Evolutionary conservation across 768 basidiomycete species (phyloP), one percentile per base, ranked within the genome.

Genomic region (Lyophyllum atratum): DNA sequence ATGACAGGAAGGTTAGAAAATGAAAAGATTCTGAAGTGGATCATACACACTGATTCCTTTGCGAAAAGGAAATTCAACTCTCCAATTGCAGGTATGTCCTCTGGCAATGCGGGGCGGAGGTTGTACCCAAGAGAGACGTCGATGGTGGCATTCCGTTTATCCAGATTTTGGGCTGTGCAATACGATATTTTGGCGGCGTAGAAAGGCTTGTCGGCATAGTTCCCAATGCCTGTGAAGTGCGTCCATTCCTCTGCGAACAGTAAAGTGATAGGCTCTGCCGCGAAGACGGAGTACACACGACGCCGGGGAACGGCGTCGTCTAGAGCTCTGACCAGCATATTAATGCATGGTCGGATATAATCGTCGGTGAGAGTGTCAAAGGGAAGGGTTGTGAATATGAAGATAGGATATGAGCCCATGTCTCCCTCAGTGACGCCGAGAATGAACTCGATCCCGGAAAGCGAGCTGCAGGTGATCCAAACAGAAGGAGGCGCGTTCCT

Each of bases 241-340:
- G 73, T 70, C 88, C 86, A 90, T 17, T 74, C 61, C 1, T 67
- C 50, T 3, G 77, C 74, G 58, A 92, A 89, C 3, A 63, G 60
- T 8, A 58, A 39, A 3, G 83, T 70, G 17, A 90, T 70, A 6
- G 65, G 61, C 4, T 82, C 75, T 5, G 79, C 73, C 1, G 85
- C 82, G 60, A 89, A 92, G 9, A 90, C 76, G 1, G 90, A 89
- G 67, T 85, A 92, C 0, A 87, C 74, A 11, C 87, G 76, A 28
- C 71, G 64, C 4, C 56, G 51, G 11, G 72, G 69, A 15, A 49
- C 33, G 19, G 83, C 73, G 3, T 61, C 49, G 0, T 50, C 59
- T 9, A 67, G 71, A 10, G 68, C 71, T 1, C 61, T 48, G 2
- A 78, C 81, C 8, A 89, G 71, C 14, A 65, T 56, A 1, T 56